These are phyloP conservation scores for Monilinia laxa DNA, from an alignment of 2,329 filamentous ascomycete genomes.

Conservation along the genomic window DNA sequence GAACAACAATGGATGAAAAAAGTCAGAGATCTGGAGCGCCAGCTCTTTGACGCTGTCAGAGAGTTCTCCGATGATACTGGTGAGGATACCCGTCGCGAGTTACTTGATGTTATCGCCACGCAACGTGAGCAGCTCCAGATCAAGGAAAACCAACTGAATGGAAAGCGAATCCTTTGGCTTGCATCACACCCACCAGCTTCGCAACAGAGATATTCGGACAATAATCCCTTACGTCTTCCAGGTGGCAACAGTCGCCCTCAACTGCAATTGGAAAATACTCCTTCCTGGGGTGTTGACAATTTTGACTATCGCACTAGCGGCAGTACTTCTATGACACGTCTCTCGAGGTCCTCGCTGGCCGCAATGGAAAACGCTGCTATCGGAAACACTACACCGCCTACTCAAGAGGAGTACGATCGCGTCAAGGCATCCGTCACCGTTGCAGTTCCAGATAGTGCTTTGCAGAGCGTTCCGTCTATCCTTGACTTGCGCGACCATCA, in stretches of 20 bases:
- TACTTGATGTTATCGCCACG: slow-evolving; percentile 1
- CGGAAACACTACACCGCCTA: not conserved
- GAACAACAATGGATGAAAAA: slow-evolving; percentile 3
- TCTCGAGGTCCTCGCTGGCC: slow-evolving; percentile 16
- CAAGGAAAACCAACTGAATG: slow-evolving; percentile 20
- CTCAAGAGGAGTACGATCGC: not conserved
- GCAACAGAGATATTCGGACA: slow-evolving; percentile 1
- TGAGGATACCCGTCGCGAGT: not conserved
- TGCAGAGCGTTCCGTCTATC: slow-evolving; percentile 2
- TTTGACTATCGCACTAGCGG: slow-evolving; percentile 4
- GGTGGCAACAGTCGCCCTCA: not conserved
- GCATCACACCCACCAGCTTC: slow-evolving; percentile 20
- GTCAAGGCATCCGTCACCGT: slow-evolving; percentile 12
- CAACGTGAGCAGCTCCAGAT: slow-evolving; percentile 21
- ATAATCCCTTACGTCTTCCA: not conserved
- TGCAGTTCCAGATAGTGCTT: slow-evolving; percentile 9
- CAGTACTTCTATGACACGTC: slow-evolving; percentile 13
- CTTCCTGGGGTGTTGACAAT: not conserved
- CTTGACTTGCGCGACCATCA: not conserved
- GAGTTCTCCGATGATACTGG: not conserved
- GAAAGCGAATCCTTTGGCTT: slow-evolving; percentile 20
- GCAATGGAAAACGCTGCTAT: slow-evolving; percentile 18
- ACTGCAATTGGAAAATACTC: slow-evolving; percentile 1
- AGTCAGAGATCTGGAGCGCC: slow-evolving; percentile 6
- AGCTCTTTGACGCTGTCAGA: not conserved